A percentile compares a stretch with the other conserved stretches of the same genome.
Conservation (phyloP, 352 stramenopile species). For the Phytopythium mirpurense region DNA sequence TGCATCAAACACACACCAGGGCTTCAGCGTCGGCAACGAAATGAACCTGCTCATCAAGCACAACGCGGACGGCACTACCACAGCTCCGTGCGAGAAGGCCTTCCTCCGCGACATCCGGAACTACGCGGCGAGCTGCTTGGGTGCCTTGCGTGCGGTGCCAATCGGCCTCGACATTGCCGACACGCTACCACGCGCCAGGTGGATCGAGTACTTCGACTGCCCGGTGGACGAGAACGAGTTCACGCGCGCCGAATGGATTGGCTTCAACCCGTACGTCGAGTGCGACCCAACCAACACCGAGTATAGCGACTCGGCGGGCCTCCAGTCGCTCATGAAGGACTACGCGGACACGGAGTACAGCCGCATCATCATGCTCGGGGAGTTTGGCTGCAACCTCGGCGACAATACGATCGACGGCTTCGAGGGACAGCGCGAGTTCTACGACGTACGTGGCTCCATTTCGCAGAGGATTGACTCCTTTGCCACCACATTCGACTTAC, state of each 20-base stretch:
- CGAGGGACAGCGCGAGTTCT: constrained; percentile 56
- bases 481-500: too few relatives aligned
- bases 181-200: constrained; percentile 49
- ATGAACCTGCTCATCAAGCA: constrained; percentile 50
- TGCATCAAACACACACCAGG: constrained; percentile 4
- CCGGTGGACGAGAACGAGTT: constrained; percentile 28
- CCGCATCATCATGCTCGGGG: constrained; percentile 60
- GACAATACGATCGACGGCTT: constrained; percentile 60
- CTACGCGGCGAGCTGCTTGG: constrained; percentile 39
- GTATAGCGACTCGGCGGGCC: constrained; percentile 42
- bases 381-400: constrained; percentile 61
- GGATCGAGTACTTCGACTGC: constrained; percentile 77
- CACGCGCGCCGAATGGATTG: constrained; percentile 45
- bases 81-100: constrained; percentile 63
- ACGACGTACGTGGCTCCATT: constrained; percentile 25
- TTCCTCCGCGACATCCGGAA: constrained; percentile 51
- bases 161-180: constrained; percentile 75
- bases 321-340: constrained; percentile 50
- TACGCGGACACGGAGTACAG: constrained; percentile 40
- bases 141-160: constrained; percentile 44
- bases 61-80: constrained; percentile 27
- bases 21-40: constrained; percentile 65
- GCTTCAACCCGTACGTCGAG: constrained; percentile 57
- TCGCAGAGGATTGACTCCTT: background rate
- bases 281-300: constrained; percentile 32